These are phyloP conservation scores for Arthrobotrys conoides DNA, from an alignment of 2,329 filamentous ascomycete genomes.

Conservation along the genomic window DNA sequence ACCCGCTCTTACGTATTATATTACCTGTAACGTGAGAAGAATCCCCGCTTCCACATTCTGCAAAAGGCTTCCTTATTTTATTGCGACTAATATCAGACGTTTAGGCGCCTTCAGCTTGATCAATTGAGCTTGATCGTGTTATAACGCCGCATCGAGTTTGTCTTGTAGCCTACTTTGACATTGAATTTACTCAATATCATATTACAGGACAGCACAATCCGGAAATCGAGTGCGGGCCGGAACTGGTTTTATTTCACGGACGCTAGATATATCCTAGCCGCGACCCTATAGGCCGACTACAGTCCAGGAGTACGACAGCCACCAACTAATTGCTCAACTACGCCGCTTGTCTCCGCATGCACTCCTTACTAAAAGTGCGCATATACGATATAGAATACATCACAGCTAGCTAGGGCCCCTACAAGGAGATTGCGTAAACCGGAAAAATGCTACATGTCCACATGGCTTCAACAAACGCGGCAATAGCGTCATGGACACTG, in stretches of 20 bases:
- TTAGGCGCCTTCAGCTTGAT: constrained; percentile 6
- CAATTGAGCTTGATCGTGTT: constrained; percentile 10
- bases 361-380: not conserved
- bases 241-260: not conserved
- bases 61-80: constrained; percentile 16
- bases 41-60: constrained; percentile 44
- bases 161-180: constrained; percentile 31
- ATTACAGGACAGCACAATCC: not conserved
- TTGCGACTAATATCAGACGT: constrained; percentile 31
- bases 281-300: not conserved
- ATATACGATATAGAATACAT: not conserved
- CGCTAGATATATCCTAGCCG: not conserved
- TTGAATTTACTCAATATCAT: not conserved
- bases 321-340: not conserved
- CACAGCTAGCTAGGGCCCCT: not conserved
- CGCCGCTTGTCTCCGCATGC: not conserved
- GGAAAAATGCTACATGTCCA: not conserved
- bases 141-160: constrained; percentile 7
- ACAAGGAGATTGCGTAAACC: not conserved
- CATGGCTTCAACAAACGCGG: constrained; percentile 44
- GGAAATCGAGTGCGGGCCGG: too few species aligned
- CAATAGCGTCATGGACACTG: constrained; percentile 44
- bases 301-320: not conserved
- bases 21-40: constrained; percentile 18
- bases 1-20: not conserved